Conservation (phyloP, 106 monocot species). For the Posidonia australis region DNA sequence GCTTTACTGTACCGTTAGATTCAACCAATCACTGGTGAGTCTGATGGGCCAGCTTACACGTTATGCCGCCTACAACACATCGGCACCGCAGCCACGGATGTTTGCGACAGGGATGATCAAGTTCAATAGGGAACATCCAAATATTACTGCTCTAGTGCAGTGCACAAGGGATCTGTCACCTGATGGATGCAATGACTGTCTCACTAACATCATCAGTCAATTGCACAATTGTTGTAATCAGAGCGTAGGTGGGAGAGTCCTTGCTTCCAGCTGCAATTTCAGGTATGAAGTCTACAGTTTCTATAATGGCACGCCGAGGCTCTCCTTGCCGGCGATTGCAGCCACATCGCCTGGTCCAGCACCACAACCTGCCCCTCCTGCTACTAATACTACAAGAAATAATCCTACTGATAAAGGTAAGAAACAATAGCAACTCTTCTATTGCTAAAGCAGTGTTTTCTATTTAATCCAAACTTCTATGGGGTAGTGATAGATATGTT, state of each 20-base stretch:
- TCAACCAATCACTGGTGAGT: background rate
- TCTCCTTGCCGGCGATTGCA: background rate
- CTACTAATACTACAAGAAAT: too few species aligned
- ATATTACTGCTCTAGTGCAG: constrained; percentile 15
- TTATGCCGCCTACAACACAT: background rate
- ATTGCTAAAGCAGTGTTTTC: too few species aligned
- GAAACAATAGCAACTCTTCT: too few species aligned
- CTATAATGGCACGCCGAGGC: background rate
- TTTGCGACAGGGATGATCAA: constrained; percentile 6
- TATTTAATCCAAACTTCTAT: too few species aligned
- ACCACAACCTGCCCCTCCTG: background rate
- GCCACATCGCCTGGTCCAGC: too few species aligned
- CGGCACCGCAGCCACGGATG: constrained; percentile 2
- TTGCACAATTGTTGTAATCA: background rate
- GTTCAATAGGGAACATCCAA: background rate
- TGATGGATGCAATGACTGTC: constrained; percentile 10
- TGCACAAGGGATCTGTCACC: constrained; percentile 28
- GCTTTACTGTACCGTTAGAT: background rate
- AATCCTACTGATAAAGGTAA: too few species aligned
- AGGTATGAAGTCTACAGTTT: background rate
- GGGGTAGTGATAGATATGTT: too few species aligned
- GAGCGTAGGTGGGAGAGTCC: background rate
- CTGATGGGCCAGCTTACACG: background rate
- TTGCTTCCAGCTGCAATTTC: background rate
- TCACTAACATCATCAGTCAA: background rate